A percentile compares a stretch with the other conserved stretches of the same genome.
Evolutionary conservation across 2,329 filamentous ascomycete genomes (phyloP).

Genomic region (Botrytis sinoallii): DNA sequence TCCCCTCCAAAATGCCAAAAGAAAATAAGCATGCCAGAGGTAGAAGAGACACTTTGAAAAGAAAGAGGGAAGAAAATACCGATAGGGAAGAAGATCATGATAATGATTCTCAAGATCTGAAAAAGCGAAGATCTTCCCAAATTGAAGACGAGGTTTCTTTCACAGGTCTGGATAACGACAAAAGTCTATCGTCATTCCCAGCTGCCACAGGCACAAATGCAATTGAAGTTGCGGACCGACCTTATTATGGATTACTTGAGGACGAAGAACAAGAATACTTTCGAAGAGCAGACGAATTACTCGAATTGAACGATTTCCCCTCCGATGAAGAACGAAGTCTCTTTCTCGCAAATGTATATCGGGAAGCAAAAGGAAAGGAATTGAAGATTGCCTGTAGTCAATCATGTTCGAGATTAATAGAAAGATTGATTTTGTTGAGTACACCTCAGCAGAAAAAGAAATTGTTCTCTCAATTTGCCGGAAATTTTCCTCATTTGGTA

Average conservation of each 20-base stretch:
- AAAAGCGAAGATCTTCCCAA: slow-evolving; percentile 36
- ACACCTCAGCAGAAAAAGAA: slow-evolving; percentile 77
- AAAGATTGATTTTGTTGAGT: slow-evolving; percentile 81
- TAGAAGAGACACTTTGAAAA: slow-evolving; percentile 50
- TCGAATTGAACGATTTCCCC: slow-evolving; percentile 85
- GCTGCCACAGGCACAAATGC: slow-evolving; percentile 25
- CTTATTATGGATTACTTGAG: slow-evolving; percentile 88
- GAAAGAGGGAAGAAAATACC: slow-evolving; percentile 43
- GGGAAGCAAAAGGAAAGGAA: slow-evolving; percentile 86
- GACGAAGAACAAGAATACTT: slow-evolving; percentile 97
- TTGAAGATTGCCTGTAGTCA: slow-evolving; percentile 95
- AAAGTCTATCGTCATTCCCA: not conserved
- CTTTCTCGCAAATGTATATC: slow-evolving; percentile 79
- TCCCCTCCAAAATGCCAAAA: slow-evolving; percentile 51
- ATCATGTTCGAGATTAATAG: slow-evolving; percentile 89
- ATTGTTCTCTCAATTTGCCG: slow-evolving; percentile 79
- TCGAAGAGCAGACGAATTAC: slow-evolving; percentile 79
- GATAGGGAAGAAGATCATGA: slow-evolving; percentile 40
- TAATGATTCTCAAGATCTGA: slow-evolving; percentile 40
- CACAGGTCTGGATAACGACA: slow-evolving; percentile 26
- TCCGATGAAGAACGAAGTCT: slow-evolving; percentile 67
- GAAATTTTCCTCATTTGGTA: slow-evolving; percentile 84
- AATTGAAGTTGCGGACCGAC: slow-evolving; percentile 31
- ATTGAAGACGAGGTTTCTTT: slow-evolving; percentile 20
- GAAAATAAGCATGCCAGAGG: slow-evolving; percentile 57